phyloP scores from a whole-genome alignment of 306 rosid species.

The Fragaria nilgerrensis region DNA sequence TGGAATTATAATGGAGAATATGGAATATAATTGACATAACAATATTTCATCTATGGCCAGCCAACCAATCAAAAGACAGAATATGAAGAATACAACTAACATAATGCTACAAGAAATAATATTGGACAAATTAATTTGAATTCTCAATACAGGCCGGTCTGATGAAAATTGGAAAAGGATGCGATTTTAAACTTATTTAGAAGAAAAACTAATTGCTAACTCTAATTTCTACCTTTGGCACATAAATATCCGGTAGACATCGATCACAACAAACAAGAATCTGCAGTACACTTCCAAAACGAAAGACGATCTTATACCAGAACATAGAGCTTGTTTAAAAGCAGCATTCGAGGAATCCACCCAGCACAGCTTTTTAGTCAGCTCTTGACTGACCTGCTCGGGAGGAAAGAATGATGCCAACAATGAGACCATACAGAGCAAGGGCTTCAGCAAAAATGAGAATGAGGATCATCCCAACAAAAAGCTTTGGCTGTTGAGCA shows the following conservation, averaged over 20 bases:
- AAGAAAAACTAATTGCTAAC: conserved; percentile 18
- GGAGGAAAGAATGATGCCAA: conserved; percentile 60
- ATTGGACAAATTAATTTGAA: not conserved
- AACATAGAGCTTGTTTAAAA: conserved; percentile 1
- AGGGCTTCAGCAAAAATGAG: conserved; percentile 64
- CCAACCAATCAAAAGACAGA: not conserved
- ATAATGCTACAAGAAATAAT: conserved; percentile 1
- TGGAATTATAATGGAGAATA: not conserved
- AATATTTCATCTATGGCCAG: not conserved
- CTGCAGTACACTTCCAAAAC: conserved; percentile 2
- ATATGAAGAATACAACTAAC: not conserved
- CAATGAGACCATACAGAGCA: conserved; percentile 58
- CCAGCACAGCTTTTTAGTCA: conserved; percentile 24
- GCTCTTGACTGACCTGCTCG: conserved; percentile 66
- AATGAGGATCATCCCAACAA: conserved; percentile 63
- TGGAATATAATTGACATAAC: not conserved
- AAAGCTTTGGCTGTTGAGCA: conserved; percentile 64
- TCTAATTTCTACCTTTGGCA: conserved; percentile 23
- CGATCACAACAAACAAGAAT: conserved; percentile 26
- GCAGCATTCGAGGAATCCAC: conserved; percentile 3
- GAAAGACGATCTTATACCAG: not conserved
- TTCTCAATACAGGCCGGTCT: conserved; percentile 8
- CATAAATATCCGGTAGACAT: conserved; percentile 10
- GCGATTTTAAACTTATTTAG: not conserved
- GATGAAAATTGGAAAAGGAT: conserved; percentile 7